Percentiles rank a stretch among this genome's conserved stretches.
These are phyloP conservation scores for Firmiana major DNA, from an alignment of 345 rosid species.

Conservation along the genomic window DNA sequence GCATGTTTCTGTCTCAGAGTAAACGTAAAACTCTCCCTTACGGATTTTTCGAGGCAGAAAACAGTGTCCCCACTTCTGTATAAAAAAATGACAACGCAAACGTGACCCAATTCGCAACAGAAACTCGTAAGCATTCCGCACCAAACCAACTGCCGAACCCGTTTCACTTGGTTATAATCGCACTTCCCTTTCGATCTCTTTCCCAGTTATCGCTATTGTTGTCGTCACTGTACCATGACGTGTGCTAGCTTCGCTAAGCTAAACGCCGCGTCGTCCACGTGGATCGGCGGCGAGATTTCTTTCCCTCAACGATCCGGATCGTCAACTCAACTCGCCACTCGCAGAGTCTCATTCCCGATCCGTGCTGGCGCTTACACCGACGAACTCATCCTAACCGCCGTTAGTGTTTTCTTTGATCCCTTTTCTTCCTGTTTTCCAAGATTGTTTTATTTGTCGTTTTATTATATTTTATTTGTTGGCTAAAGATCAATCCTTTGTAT, in stretches of 20 bases:
- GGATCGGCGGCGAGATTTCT: slow-evolving; percentile 64
- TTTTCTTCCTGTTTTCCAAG: not conserved
- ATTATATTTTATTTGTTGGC: not conserved
- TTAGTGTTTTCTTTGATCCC: slow-evolving; percentile 32
- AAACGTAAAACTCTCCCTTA: not conserved
- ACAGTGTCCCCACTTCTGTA: not conserved
- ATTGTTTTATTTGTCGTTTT: not conserved
- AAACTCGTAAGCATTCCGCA: not conserved
- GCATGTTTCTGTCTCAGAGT: slow-evolving; percentile 23
- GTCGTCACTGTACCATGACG: slow-evolving; percentile 46
- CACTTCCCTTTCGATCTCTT: not conserved
- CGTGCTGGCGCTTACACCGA: slow-evolving; percentile 75
- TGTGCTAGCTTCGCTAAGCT: slow-evolving; percentile 71
- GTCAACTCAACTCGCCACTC: slow-evolving; percentile 27
- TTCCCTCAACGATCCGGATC: slow-evolving; percentile 40
- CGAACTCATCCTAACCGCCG: slow-evolving; percentile 92
- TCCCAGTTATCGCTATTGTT: not conserved
- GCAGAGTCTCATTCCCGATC: slow-evolving; percentile 69
- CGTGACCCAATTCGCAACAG: not conserved
- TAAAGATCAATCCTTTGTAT: not conserved
- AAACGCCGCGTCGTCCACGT: slow-evolving; percentile 55
- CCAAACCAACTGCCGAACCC: not conserved
- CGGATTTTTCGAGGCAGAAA: slow-evolving; percentile 6
- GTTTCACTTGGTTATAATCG: not conserved
- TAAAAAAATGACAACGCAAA: not conserved